Conservation (phyloP, 2,329 filamentous ascomycete species). For the Hirsutella rhossiliensis region DNA sequence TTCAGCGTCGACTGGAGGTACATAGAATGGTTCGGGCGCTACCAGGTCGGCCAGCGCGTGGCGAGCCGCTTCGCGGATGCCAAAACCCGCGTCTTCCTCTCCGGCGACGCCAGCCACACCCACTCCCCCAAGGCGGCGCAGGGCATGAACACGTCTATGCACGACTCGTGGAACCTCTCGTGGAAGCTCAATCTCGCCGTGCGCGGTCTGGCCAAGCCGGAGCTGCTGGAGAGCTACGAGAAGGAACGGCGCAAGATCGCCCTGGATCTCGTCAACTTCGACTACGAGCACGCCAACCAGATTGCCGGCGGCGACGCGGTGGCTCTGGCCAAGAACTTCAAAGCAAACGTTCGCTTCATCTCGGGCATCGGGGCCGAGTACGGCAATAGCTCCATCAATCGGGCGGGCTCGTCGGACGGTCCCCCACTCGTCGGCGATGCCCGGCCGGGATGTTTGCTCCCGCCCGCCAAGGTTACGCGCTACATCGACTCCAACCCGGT, state of each 20-base stretch:
- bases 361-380: conserved; percentile 58
- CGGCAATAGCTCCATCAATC: conserved; percentile 37
- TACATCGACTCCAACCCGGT: conserved; percentile 71
- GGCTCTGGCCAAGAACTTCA: conserved; percentile 56
- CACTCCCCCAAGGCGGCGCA: conserved; percentile 63
- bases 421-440: conserved; percentile 33
- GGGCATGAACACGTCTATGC: conserved; percentile 51
- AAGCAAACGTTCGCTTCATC: conserved; percentile 60
- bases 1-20: conserved; percentile 46
- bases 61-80: conserved; percentile 57
- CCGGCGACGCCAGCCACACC: conserved; percentile 60
- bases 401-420: conserved; percentile 18
- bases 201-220: conserved; percentile 40
- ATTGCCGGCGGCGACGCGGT: conserved; percentile 49
- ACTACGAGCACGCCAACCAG: conserved; percentile 44
- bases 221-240: conserved; percentile 49
- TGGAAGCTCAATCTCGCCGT: conserved; percentile 41
- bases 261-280: conserved; percentile 46
- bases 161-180: conserved; percentile 49
- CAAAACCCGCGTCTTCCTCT: conserved; percentile 51
- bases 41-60: conserved; percentile 59
- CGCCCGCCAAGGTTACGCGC: conserved; percentile 58
- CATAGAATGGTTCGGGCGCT: conserved; percentile 61
- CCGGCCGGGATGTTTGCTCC: conserved; percentile 42
- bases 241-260: conserved; percentile 50